phyloP scores from a whole-genome alignment of 2,329 filamentous ascomycete genomes.

The Fonsecaea pedrosoi region DNA sequence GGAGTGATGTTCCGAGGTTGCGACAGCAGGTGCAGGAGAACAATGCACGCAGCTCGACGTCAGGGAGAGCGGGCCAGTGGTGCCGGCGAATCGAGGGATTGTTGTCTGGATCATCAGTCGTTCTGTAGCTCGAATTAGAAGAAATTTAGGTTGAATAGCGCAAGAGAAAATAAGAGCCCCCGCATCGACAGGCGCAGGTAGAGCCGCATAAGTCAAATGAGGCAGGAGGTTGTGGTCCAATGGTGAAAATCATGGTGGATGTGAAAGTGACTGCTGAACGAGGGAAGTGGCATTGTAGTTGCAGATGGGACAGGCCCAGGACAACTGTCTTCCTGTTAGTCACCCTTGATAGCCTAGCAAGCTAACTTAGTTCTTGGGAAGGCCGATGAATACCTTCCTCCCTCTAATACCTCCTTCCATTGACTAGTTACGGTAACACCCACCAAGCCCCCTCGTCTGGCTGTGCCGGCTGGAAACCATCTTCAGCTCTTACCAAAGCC shows the following conservation, averaged over 20 bases:
- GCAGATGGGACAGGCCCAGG: neutral
- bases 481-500: neutral
- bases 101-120: neutral
- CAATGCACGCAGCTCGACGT: neutral
- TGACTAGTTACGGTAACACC: neutral
- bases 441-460: neutral
- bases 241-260: neutral
- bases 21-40: neutral
- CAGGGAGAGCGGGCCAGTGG: neutral
- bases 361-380: neutral
- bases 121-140: neutral
- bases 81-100: neutral
- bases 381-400: neutral
- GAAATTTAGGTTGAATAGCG: neutral
- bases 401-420: neutral
- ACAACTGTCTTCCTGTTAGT: neutral
- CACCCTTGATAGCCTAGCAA: neutral
- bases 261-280: neutral
- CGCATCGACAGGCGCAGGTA: neutral
- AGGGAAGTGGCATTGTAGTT: neutral
- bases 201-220: neutral
- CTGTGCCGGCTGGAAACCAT: neutral
- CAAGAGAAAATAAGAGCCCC: neutral
- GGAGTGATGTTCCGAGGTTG: neutral
- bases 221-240: conserved; percentile 5